Percentiles rank a stretch among this genome's conserved stretches.
Evolutionary conservation across 2,329 filamentous ascomycete species (phyloP).

Genomic region (Aspergillus sp.): DNA sequence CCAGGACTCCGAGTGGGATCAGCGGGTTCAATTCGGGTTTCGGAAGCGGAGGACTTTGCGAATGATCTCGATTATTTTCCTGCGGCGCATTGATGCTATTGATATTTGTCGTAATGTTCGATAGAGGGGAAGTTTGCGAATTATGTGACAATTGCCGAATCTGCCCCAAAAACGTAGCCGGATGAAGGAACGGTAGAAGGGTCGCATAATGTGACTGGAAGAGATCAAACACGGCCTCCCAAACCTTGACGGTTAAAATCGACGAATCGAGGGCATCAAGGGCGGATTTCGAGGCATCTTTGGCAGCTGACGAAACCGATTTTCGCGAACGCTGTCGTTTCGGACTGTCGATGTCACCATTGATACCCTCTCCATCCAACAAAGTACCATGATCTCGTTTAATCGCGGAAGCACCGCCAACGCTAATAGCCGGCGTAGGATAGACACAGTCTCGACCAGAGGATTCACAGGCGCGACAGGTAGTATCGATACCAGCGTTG

Average conservation of each 20-base stretch:
- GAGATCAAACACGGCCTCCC: slow-evolving; percentile 52
- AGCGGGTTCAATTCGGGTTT: slow-evolving; percentile 38
- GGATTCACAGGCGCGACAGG: slow-evolving; percentile 68
- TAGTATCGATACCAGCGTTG: slow-evolving; percentile 64
- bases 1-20: slow-evolving; percentile 50
- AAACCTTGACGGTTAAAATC: slow-evolving; percentile 48
- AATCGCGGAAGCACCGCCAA: slow-evolving; percentile 22
- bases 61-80: slow-evolving; percentile 17
- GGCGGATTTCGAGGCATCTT: slow-evolving; percentile 26
- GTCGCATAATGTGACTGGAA: slow-evolving; percentile 53
- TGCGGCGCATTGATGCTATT: not conserved
- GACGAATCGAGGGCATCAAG: slow-evolving; percentile 44
- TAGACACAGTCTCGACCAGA: slow-evolving; percentile 67
- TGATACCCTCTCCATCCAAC: slow-evolving; percentile 33
- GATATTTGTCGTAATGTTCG: slow-evolving; percentile 7
- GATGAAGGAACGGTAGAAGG: slow-evolving; percentile 52
- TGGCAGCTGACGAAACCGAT: slow-evolving; percentile 19
- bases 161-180: slow-evolving; percentile 47
- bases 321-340: slow-evolving; percentile 37
- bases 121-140: slow-evolving; percentile 10
- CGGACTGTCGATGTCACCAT: slow-evolving; percentile 37
- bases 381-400: slow-evolving; percentile 34
- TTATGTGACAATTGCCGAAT: slow-evolving; percentile 34
- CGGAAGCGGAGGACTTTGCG: slow-evolving; percentile 20
- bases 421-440: slow-evolving; percentile 43